Evolutionary conservation across 768 basidiomycete species (phyloP).

Genomic region (Serendipita sp.): DNA sequence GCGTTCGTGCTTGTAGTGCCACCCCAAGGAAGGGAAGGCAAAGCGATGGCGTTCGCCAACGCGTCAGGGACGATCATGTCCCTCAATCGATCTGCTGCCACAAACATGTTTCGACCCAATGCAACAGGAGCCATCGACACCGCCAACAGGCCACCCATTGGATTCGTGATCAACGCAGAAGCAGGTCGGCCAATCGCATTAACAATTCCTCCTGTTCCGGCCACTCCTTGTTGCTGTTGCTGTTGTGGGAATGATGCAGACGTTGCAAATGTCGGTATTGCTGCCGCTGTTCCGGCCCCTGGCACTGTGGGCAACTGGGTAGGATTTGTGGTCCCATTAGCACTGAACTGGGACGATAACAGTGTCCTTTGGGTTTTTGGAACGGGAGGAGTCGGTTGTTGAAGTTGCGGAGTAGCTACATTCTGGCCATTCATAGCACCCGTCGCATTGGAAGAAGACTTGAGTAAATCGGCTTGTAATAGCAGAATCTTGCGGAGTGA

Average conservation of each 20-base stretch:
- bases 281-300: constrained; percentile 22
- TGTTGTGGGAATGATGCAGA: constrained; percentile 27
- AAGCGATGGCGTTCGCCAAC: constrained; percentile 59
- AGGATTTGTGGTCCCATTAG: constrained; percentile 10
- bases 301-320: constrained; percentile 16
- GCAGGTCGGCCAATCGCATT: background rate
- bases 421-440: background rate
- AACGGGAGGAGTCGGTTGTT: background rate
- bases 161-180: background rate
- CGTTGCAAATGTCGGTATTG: constrained; percentile 17
- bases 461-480: constrained; percentile 72
- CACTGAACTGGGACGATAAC: background rate
- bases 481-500: constrained; percentile 72
- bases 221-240: constrained; percentile 44
- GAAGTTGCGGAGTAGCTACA: background rate
- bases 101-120: constrained; percentile 65
- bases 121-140: constrained; percentile 31
- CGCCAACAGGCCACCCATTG: constrained; percentile 9
- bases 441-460: constrained; percentile 21
- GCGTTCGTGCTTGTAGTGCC: background rate
- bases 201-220: constrained; percentile 17
- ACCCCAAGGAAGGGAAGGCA: background rate
- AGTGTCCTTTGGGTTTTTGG: constrained; percentile 3
- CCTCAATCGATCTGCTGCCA: constrained; percentile 64
- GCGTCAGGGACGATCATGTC: constrained; percentile 93